Evolutionary conservation across 2,329 filamentous ascomycete species (phyloP).

Genomic region (Talaromyces rugulosus): DNA sequence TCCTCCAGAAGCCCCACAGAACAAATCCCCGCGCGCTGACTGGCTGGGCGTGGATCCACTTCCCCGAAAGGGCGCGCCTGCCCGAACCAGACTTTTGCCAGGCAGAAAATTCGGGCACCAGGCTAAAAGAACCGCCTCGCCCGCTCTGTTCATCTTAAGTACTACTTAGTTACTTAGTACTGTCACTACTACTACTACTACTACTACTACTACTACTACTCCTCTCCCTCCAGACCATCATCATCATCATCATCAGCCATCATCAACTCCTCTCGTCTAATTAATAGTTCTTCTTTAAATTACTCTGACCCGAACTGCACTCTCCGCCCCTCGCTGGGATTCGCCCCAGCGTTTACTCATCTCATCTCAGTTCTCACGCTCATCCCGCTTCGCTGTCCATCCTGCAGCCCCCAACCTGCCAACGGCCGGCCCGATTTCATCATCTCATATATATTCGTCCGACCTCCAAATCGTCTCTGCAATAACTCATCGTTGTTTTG

Average conservation of each 20-base stretch:
- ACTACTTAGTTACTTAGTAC: no score
- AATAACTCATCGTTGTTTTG: not conserved
- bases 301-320: no score
- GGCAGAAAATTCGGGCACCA: not conserved
- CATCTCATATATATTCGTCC: not conserved
- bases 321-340: not conserved
- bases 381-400: not conserved
- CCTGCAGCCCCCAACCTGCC: not conserved
- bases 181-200: no score
- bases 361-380: not conserved
- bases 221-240: no score
- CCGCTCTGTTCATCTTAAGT: not conserved
- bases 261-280: not conserved
- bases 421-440: not conserved
- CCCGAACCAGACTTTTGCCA: not conserved
- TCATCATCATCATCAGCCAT: not conserved
- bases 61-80: not conserved
- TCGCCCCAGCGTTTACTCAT: not conserved
- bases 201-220: no score
- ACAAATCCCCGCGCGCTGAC: not conserved
- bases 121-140: not conserved
- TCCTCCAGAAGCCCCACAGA: not conserved
- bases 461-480: not conserved
- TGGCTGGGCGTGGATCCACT: not conserved
- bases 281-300: no score